Evolutionary conservation across 1,284 basidiomycete species (phyloP), one percentile per base, ranked within the genome.

Genomic region (Microbotryum lychnidis-dioicae): DNA sequence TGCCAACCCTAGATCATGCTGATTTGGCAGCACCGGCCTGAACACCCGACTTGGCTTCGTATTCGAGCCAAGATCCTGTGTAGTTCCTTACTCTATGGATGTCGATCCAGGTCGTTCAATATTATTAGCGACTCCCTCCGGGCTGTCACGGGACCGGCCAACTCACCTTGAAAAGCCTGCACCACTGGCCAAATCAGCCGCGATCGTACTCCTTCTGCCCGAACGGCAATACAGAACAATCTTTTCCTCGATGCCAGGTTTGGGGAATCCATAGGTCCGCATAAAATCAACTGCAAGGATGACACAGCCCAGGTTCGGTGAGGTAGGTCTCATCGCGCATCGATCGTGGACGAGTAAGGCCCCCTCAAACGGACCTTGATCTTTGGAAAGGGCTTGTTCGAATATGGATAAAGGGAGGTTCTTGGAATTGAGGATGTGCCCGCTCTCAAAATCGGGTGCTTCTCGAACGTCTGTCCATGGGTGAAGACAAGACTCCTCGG

Each of bases 221-320:
- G 51, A 53, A 10, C 51, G 51, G 33, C 51, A 53, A 23, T 53
- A 53, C 51, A 53, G 27, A 9, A 53, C 51, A 18, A 53, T 33
- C 31, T 53, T 53, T 14, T 53, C 27, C 20, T 53, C 51, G 10
- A 6, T 6, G 8, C 27, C 51, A n/a, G 51, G 51, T 29, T 29
- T 53, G 14, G 51, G 18, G 51, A 53, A 53, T 12, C 51, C 27
- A n/a, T 53, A 53, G 21, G 51, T 53, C 51, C 51, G 25, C 7
- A 33, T 27, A 29, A 53, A 53, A n/a, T 29, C 51, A 27, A 29
- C 51, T 53, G 51, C 27, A 31, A 5, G 25, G 33, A 33, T 10
- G 33, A 7, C 31, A 31, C 29, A 29, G 20, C 14, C 14, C 14
- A 18, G 10, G 27, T 50, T 23, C 12, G 23, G 48, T 50, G 48